Percentiles rank a stretch among this genome's conserved stretches.
Evolutionary conservation across 768 basidiomycete species (phyloP).

Genomic region (Daedaleopsis nitida): DNA sequence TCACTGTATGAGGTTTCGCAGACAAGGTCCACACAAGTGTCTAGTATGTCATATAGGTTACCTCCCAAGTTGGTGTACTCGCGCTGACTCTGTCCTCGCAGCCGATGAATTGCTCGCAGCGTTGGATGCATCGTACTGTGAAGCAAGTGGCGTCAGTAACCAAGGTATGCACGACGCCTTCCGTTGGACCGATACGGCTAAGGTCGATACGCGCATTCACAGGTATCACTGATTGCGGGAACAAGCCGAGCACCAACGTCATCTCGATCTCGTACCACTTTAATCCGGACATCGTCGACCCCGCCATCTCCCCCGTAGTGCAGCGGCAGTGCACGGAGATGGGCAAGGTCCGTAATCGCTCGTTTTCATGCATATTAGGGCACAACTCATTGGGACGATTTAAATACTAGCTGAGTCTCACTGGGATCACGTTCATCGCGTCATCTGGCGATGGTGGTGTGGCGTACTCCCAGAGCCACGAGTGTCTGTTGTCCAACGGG

Average conservation of each 20-base stretch:
- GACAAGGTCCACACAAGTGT: neutral
- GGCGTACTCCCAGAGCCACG: constrained; percentile 31
- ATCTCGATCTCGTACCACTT: constrained; percentile 41
- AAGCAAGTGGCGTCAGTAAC: constrained; percentile 47
- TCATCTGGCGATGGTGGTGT: constrained; percentile 47
- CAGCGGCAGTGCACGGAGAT: constrained; percentile 45
- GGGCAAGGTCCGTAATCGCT: constrained; percentile 31
- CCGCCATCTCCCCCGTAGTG: constrained; percentile 31
- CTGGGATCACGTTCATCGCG: constrained; percentile 41
- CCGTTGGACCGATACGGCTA: neutral
- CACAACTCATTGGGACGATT: too few species aligned
- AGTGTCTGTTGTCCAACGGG: constrained; percentile 34
- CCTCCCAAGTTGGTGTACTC: constrained; percentile 38
- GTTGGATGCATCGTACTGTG: constrained; percentile 43
- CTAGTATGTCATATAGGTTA: neutral
- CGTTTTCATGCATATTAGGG: constrained; percentile 7
- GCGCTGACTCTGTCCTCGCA: constrained; percentile 28
- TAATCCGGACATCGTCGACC: constrained; percentile 13
- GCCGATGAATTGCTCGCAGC: constrained; percentile 50
- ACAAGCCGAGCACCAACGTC: constrained; percentile 34
- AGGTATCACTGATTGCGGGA: constrained; percentile 34
- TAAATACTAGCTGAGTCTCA: constrained; percentile 29
- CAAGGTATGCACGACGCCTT: constrained; percentile 40
- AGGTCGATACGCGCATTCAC: constrained; percentile 27
- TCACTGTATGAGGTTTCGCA: constrained; percentile 27